Evolutionary conservation across 148 eudicot species (phyloP).

Genomic region (Heliosperma pusillum): DNA sequence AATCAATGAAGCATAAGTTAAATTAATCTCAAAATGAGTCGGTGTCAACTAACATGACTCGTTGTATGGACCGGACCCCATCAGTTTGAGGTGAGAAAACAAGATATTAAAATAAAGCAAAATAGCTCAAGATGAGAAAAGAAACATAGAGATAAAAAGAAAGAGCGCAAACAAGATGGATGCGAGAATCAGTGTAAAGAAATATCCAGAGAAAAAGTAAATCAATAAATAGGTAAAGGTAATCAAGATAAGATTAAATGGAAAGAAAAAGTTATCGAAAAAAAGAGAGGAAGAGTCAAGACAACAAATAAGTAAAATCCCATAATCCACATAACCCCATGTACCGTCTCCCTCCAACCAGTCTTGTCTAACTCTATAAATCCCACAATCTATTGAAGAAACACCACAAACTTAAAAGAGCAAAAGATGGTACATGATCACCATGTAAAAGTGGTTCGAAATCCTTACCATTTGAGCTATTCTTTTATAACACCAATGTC

Average conservation of each 20-base stretch:
- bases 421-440: conserved; percentile 5
- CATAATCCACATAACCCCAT: not conserved
- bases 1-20: conserved; percentile 10
- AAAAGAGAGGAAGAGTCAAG: not conserved
- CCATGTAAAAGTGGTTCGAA: not conserved
- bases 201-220: not conserved
- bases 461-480: conserved; percentile 87
- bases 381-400: not conserved
- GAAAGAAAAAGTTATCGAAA: not conserved
- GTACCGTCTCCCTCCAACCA: not conserved
- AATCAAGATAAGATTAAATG: not conserved
- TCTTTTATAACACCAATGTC: conserved; percentile 98
- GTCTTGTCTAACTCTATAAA: not conserved
- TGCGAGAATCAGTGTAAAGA: not conserved
- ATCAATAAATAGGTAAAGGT: not conserved
- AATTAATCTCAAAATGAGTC: not conserved
- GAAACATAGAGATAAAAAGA: not conserved
- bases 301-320: not conserved
- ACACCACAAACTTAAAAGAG: not conserved
- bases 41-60: not conserved
- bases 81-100: not conserved
- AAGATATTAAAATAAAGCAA: not conserved
- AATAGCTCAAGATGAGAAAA: not conserved
- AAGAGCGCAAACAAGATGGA: not conserved
- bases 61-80: not conserved